phyloP scores from a whole-genome alignment of 202 grass and related monocot species.

The Eragrostis tef region DNA sequence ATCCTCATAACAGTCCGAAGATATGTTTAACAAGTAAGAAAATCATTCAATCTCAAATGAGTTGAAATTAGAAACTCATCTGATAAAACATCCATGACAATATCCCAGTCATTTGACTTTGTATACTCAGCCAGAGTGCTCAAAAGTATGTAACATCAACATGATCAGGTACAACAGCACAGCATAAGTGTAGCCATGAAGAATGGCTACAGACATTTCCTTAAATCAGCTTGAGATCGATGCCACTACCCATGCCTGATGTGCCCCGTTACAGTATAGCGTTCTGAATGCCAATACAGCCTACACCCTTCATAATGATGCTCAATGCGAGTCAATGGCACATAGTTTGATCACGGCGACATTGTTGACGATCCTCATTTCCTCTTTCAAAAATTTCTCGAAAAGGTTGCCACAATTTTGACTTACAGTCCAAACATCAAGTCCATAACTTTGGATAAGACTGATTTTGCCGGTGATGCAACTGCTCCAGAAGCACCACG shows the following conservation, averaged over 20 bases:
- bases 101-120: neutral
- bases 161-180: neutral
- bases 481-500: constrained; percentile 59
- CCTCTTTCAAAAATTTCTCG: neutral
- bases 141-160: neutral
- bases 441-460: constrained; percentile 84
- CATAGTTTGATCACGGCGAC: neutral
- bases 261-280: neutral
- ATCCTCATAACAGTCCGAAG: neutral
- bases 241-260: neutral
- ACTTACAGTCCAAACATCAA: constrained; percentile 82
- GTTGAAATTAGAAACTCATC: neutral
- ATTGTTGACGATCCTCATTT: constrained; percentile 8
- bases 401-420: neutral
- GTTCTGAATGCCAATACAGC: neutral
- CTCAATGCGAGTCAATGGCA: too few species aligned
- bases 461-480: constrained; percentile 81
- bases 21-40: neutral
- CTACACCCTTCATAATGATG: neutral
- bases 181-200: neutral
- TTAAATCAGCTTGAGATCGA: neutral
- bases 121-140: too few species aligned
- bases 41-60: neutral
- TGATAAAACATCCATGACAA: neutral
- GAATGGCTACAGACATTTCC: neutral